Conservation (phyloP, 2,329 filamentous ascomycete genomes). For the Magnaporthiopsis poae region DNA sequence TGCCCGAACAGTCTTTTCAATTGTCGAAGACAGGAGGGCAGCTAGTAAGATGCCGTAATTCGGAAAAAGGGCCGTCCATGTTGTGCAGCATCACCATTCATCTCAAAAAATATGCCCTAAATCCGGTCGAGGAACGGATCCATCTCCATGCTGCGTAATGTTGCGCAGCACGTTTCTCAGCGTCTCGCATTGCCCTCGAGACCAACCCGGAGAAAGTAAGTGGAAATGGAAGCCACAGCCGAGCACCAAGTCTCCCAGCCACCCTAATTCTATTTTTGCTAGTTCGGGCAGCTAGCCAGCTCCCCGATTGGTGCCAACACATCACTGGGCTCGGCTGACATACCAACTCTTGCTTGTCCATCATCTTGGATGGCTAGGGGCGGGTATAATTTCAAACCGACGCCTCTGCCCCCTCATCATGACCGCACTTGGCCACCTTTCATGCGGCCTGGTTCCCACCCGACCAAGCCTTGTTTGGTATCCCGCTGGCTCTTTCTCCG, state of each 20-base stretch:
- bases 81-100: background rate
- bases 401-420: background rate
- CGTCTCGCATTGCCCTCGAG: background rate
- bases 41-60: background rate
- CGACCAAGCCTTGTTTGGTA: background rate
- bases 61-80: background rate
- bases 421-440: background rate
- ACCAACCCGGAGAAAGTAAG: background rate
- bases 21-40: background rate
- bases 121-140: too few species aligned
- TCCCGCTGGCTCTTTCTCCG: background rate
- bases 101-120: background rate
- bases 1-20: background rate
- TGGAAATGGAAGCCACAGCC: too few species aligned
- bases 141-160: background rate
- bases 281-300: too few species aligned
- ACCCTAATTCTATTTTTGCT: background rate
- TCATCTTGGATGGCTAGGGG: background rate
- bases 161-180: background rate
- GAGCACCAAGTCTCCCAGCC: background rate
- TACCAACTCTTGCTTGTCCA: background rate
- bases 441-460: background rate
- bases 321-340: background rate
- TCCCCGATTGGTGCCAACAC: slow-evolving; percentile 3
- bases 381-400: background rate